phyloP scores from a whole-genome alignment of 148 eudicot genomes.

The Cornus kousa region DNA sequence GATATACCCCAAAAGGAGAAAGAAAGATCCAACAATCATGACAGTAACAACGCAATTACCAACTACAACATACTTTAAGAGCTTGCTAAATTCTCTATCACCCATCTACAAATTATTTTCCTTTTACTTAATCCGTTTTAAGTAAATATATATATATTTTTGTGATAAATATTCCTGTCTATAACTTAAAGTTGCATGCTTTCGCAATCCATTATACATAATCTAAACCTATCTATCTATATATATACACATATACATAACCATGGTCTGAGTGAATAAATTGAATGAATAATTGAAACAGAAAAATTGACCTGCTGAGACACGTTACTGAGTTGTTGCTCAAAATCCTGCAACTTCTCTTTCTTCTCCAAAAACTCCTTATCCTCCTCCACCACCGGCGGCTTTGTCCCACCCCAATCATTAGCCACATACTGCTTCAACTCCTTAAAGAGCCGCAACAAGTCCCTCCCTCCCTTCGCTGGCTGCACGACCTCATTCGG shows the following conservation, averaged over 20 bases:
- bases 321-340: constrained; percentile 46
- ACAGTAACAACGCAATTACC: not conserved
- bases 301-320: constrained; percentile 46
- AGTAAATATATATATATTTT: too few species aligned
- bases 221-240: not conserved
- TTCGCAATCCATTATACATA: too few species aligned
- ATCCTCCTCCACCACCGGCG: constrained; percentile 56
- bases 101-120: not conserved
- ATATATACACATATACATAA: not conserved
- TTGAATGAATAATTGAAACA: not conserved
- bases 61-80: not conserved
- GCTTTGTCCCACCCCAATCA: constrained; percentile 62
- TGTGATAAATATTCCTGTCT: too few species aligned
- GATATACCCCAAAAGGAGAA: too few species aligned
- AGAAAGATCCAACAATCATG: too few species aligned
- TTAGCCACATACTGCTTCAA: constrained; percentile 63
- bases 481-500: constrained; percentile 49
- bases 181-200: not conserved
- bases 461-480: constrained; percentile 61
- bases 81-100: not conserved
- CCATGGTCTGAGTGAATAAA: not conserved
- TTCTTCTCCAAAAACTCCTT: constrained; percentile 59
- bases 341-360: constrained; percentile 50
- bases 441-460: constrained; percentile 65
- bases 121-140: not conserved